Base-by-base conservation (phyloP, 2,329 filamentous ascomycete genomes). In the Ceratocystis alfenasii region DNA sequence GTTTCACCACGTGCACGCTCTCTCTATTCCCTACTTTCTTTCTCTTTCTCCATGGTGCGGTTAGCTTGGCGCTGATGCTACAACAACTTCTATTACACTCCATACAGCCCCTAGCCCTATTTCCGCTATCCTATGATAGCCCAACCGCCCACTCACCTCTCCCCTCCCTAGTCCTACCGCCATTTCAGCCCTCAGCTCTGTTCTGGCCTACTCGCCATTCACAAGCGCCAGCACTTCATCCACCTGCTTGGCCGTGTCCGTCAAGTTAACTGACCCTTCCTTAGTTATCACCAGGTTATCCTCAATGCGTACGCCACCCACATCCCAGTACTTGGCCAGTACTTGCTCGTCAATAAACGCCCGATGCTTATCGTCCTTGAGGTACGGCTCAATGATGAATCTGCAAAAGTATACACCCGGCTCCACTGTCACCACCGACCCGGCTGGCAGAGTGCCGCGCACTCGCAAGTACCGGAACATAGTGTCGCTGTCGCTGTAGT, bases 331-430 rank as follows among this genome's bases (percentile, higher is more conserved):
- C 70, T 82, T 83, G 12, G 90, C 81, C 48, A 96, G 75, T 1
- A 92, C 87, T 22, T 80, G 76, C 50, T 79, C 77, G 72, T 96
- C 85, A 71, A 96, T 95, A 72, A 85, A 95, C 72, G 87, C 85
- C 65, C 83, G 81, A 72, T 92, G 85, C 61, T 83, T 81, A 0
- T 87, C 84, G 69, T 91, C 85, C 61, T 85, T 80, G 12, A 95
- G 78, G 73, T 88, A 94, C 0, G 90, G 89, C 57, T 87, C 83
- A 68, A 96, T 89, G 69, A 95, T 95, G 73, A 92, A 96, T 22
- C 84, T 83, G 76, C 90, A 95, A 75, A 96, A 96, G 77, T 96
- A 96, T 69, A 89, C 84, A 61, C 94, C 94, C 12, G 94, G 94
- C 78, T 99, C 94, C 48, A 97, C 93, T 0, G 94, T 99, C 64